Evolutionary conservation across 73 alveolate species (phyloP), one percentile per base, ranked within the genome.

Genomic region (Tetrahymena malaccensis): DNA sequence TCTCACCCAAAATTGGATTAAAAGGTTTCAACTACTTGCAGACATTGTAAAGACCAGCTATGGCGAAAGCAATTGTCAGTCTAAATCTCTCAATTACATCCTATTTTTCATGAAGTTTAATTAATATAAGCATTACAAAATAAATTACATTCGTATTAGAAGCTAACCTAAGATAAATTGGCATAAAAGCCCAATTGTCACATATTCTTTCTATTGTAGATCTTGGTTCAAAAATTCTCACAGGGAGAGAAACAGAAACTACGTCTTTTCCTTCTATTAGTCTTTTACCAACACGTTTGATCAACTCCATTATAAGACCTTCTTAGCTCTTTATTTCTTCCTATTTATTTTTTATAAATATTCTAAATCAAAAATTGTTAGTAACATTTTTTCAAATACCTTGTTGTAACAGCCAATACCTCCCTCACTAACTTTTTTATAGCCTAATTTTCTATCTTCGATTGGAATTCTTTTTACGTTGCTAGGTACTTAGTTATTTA

Each of bases 1-100:
- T 98, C 94, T 98, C 99, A 38, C 99, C 99, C 55, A 98, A 85
- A 55, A 96, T 98, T 0, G 99, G 99, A 96, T 98, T 98, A 94
- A 98, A 98, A 2, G 99, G 99, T 55, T 98, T 98, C 50, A 85
- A 43, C 35, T 96, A 50, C 84, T 95, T 96, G 12, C 94, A 85
- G 38, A 93, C 96, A 94, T 85, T 85, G 43, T 98, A 96, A 15
- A 98, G 84, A 0, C 99, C 98, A 35, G 98, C 97, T 58, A 98
- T 55, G 0, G 98, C 96, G 84, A 96, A 94, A 21, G 99, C 97
- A 31, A 97, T 96, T 8, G 95, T 96, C 31, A 84, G 58, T 95
- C 97, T 98, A 89, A 98, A 96, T 94, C 99, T 93, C 96, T 98
- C 98, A 37, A 94, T 58, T 17, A 35, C 94, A 96, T 98, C 98